These are phyloP conservation scores for Collybiopsis confluens DNA, from an alignment of 768 basidiomycete genomes.

Conservation along the genomic window DNA sequence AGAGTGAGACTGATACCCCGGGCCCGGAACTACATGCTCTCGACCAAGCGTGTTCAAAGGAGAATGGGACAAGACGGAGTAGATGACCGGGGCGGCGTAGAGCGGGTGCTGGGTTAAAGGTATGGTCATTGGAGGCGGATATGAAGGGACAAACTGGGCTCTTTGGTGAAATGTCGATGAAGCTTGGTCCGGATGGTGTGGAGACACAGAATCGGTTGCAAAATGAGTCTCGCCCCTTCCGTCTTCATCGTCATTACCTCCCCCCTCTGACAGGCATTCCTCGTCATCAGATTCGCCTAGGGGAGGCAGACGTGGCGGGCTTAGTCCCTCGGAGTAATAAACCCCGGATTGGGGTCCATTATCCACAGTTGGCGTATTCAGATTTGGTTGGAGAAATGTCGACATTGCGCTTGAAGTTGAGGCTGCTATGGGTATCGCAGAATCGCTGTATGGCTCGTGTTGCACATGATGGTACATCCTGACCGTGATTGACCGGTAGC, in stretches of 20 bases:
- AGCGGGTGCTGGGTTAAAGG: neutral
- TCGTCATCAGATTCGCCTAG: too few species aligned
- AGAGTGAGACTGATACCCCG: neutral
- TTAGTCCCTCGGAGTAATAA: too few species aligned
- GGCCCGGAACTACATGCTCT: neutral
- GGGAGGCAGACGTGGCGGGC: too few species aligned
- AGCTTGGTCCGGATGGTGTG: too few species aligned
- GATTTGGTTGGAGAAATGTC: conserved; percentile 10
- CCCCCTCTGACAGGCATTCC: too few species aligned
- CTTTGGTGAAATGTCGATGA: too few species aligned
- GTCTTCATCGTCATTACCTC: too few species aligned
- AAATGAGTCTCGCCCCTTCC: too few species aligned
- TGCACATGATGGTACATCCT: conserved; percentile 38
- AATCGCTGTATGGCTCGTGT: conserved; percentile 40
- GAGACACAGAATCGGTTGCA: too few species aligned
- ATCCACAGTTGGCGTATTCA: conserved; percentile 3
- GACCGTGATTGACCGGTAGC: conserved; percentile 2
- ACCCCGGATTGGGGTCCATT: too few species aligned
- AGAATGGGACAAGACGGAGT: neutral
- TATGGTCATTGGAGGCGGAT: neutral
- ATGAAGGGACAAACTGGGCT: neutral
- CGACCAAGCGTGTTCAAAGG: neutral
- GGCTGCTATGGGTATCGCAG: conserved; percentile 29
- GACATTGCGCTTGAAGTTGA: conserved; percentile 21
- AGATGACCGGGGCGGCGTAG: neutral